Conservation (phyloP, 2,329 filamentous ascomycete species). For the Clonostachys solani region DNA sequence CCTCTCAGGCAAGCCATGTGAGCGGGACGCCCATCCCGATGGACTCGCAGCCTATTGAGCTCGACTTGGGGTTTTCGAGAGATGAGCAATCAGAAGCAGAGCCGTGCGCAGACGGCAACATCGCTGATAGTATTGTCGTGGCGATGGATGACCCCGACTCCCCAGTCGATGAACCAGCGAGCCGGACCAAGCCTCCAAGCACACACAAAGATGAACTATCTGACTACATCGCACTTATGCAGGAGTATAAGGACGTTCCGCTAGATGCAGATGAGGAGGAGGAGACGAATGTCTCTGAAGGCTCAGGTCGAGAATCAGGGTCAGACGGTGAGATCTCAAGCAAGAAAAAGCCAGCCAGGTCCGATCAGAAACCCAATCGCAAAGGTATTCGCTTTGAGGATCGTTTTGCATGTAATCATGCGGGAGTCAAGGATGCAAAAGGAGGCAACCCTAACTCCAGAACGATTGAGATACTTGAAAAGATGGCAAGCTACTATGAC, state of each 20-base stretch:
- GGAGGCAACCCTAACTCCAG: conserved; percentile 64
- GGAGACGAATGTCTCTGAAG: conserved; percentile 15
- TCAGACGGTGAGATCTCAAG: conserved; percentile 7
- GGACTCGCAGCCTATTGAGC: conserved; percentile 16
- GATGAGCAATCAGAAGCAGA: not conserved
- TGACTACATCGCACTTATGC: conserved; percentile 58
- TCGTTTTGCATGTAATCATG: conserved; percentile 50
- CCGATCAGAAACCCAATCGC: conserved; percentile 7
- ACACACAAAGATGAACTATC: conserved; percentile 51
- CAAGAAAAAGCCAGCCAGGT: conserved; percentile 4
- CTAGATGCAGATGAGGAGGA: conserved; percentile 46
- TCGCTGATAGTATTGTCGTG: not conserved
- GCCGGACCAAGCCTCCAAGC: conserved; percentile 3
- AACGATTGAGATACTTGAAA: conserved; percentile 72
- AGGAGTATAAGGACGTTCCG: conserved; percentile 54
- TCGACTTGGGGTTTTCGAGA: conserved; percentile 8
- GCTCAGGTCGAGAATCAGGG: conserved; percentile 11
- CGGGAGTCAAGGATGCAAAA: conserved; percentile 37
- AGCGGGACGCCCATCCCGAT: conserved; percentile 8
- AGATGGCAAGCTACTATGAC: conserved; percentile 76
- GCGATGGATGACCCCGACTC: too few relatives aligned
- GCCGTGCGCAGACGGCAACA: not conserved
- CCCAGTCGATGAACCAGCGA: conserved; percentile 2
- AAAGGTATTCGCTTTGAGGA: conserved; percentile 35
- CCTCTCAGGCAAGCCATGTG: conserved; percentile 8